Evolutionary conservation across 208 protist genomes (phyloP).

Genomic region (Trypanosoma boissoni): DNA sequence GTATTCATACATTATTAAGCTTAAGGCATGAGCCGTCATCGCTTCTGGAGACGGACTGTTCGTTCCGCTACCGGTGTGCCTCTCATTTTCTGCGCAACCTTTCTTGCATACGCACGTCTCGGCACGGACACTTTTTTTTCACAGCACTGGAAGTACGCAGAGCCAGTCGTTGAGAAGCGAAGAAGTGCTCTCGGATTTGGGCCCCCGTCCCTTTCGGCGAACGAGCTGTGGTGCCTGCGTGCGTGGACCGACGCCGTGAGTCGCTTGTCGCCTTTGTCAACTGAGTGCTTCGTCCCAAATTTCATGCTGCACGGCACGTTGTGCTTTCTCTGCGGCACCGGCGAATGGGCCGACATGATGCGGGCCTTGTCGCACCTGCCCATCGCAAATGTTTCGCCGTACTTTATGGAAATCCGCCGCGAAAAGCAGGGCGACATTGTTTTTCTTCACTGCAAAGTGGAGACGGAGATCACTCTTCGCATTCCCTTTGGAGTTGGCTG

Average conservation of each 20-base stretch:
- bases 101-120: constrained; percentile 33
- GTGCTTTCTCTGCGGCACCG: constrained; percentile 38
- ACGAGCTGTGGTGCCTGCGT: constrained; percentile 57
- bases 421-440: constrained; percentile 43
- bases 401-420: constrained; percentile 46
- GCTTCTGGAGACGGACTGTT: not conserved
- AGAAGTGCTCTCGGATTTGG: constrained; percentile 42
- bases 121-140: constrained; percentile 47
- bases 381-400: constrained; percentile 28
- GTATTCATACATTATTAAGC: not conserved
- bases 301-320: constrained; percentile 58
- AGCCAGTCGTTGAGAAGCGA: constrained; percentile 31
- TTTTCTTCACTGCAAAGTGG: constrained; percentile 57
- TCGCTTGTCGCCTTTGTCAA: constrained; percentile 27
- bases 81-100: constrained; percentile 19
- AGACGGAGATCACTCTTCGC: constrained; percentile 30
- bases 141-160: constrained; percentile 64
- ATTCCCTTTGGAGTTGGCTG: constrained; percentile 38
- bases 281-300: constrained; percentile 32
- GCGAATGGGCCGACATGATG: constrained; percentile 49
- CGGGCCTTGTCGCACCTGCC: constrained; percentile 33
- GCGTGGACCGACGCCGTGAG: constrained; percentile 42
- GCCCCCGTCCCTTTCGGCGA: constrained; percentile 29
- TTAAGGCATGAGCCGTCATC: not conserved
- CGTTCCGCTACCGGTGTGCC: constrained; percentile 31